Percentiles rank a stretch among this genome's conserved stretches.
phyloP scores from a whole-genome alignment of 139 green algal species.

The Trebouxia sp. region DNA sequence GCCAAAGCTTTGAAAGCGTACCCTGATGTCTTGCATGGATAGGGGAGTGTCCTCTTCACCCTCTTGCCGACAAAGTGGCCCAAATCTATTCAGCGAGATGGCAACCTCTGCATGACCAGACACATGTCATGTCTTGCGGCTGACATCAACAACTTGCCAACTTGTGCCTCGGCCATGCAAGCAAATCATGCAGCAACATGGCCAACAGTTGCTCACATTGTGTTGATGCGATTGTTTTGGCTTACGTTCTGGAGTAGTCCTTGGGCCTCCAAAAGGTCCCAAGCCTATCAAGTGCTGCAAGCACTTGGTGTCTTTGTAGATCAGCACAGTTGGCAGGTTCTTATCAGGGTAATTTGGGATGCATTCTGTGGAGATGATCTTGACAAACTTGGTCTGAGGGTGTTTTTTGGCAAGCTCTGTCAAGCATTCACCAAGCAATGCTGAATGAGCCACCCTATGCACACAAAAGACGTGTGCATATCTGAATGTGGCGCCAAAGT shows the following conservation, averaged over 20 bases:
- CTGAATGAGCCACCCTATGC: conserved; percentile 62
- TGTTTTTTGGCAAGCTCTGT: conserved; percentile 76
- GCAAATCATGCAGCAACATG: neutral
- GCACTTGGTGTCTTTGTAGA: conserved; percentile 81
- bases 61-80: conserved; percentile 48
- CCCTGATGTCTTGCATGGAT: conserved; percentile 7
- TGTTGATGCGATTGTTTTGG: too few relatives aligned
- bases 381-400: conserved; percentile 86
- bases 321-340: conserved; percentile 89
- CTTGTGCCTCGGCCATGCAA: neutral
- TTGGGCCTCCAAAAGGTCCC: conserved; percentile 64
- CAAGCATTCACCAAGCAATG: conserved; percentile 68
- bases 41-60: conserved; percentile 34
- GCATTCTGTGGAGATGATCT: conserved; percentile 83
- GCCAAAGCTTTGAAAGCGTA: neutral
- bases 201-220: too few relatives aligned
- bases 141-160: too few relatives aligned
- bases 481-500: neutral
- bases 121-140: neutral
- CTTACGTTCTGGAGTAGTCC: conserved; percentile 70
- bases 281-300: conserved; percentile 69
- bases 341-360: conserved; percentile 85
- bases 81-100: conserved; percentile 52
- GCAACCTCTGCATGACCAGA: conserved; percentile 39
- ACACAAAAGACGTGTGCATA: too few relatives aligned